Conservation (phyloP, 2,329 filamentous ascomycete species). For the Didymella lethalis region DNA sequence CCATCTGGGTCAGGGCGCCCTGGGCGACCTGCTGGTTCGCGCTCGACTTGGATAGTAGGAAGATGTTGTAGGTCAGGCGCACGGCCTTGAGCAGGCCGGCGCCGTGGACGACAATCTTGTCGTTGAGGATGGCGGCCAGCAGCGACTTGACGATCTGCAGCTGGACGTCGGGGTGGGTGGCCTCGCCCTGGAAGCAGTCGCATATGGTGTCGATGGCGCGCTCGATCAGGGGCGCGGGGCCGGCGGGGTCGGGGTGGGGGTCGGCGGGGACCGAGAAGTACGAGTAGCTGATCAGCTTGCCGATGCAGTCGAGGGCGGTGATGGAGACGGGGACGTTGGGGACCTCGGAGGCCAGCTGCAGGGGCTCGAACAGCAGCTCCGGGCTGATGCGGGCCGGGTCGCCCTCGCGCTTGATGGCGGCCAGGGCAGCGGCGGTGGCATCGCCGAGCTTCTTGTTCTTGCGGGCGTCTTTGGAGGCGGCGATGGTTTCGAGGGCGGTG, state of each 20-base stretch:
- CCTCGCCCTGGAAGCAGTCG: slow-evolving; percentile 97
- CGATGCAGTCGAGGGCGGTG: slow-evolving; percentile 94
- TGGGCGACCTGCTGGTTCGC: slow-evolving; percentile 97
- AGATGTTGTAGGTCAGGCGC: slow-evolving; percentile 98
- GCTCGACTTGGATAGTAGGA: slow-evolving; percentile 90
- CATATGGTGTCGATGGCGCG: slow-evolving; percentile 98
- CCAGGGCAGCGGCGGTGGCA: slow-evolving; percentile 79
- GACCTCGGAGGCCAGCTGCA: slow-evolving; percentile 88
- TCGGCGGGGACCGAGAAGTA: slow-evolving; percentile 82
- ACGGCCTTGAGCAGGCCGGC: slow-evolving; percentile 95
- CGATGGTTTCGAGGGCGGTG: slow-evolving; percentile 90
- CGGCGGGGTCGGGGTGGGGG: slow-evolving; percentile 47
- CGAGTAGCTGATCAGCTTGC: slow-evolving; percentile 98
- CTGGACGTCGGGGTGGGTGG: slow-evolving; percentile 89
- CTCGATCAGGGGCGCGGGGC: slow-evolving; percentile 81
- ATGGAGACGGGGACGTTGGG: slow-evolving; percentile 86
- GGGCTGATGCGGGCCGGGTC: slow-evolving; percentile 85
- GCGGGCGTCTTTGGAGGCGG: slow-evolving; percentile 87
- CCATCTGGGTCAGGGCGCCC: slow-evolving; percentile 97
- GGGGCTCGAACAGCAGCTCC: slow-evolving; percentile 87
- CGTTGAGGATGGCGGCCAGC: slow-evolving; percentile 92
- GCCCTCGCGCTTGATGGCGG: slow-evolving; percentile 80
- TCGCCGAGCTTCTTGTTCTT: slow-evolving; percentile 86
- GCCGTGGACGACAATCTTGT: slow-evolving; percentile 98
- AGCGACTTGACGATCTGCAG: slow-evolving; percentile 98